Conservation (phyloP, 208 protist species). For the Acanthamoeba quina region DNA sequence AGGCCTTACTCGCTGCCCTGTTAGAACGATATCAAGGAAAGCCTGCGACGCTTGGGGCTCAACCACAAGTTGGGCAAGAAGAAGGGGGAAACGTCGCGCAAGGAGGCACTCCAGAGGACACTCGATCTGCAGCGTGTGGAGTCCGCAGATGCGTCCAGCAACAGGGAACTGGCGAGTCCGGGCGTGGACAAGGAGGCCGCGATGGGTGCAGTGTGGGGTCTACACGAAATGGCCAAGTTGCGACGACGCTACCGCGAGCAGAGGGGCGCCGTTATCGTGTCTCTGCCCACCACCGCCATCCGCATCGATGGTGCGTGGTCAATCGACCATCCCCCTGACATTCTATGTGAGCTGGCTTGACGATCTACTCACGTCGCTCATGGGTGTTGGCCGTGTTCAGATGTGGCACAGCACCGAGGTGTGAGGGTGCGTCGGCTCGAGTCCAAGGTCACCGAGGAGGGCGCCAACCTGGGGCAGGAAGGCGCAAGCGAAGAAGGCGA, state of each 20-base stretch:
- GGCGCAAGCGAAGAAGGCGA: neutral
- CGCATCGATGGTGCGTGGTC: constrained; percentile 4
- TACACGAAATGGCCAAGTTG: constrained; percentile 44
- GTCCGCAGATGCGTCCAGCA: neutral
- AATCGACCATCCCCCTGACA: neutral
- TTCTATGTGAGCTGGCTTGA: neutral
- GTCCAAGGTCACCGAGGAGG: neutral
- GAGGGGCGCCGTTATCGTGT: constrained; percentile 13
- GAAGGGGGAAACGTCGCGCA: neutral
- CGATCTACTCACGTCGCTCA: too few relatives aligned
- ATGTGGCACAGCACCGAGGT: neutral
- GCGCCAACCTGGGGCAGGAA: neutral
- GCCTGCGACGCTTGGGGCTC: neutral
- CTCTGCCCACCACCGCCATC: neutral
- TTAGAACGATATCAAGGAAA: constrained; percentile 40
- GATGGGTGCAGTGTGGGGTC: constrained; percentile 22
- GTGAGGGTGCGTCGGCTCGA: constrained; percentile 2
- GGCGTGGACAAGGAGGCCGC: neutral
- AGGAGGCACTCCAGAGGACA: neutral
- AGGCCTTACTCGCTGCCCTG: neutral
- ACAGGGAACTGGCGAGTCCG: neutral
- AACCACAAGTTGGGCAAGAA: neutral
- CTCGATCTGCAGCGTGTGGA: neutral
- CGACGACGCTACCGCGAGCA: constrained; percentile 9
- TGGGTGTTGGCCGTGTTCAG: neutral